Conservation (phyloP, 306 rosid species). For the Dalbergia oliveri region DNA sequence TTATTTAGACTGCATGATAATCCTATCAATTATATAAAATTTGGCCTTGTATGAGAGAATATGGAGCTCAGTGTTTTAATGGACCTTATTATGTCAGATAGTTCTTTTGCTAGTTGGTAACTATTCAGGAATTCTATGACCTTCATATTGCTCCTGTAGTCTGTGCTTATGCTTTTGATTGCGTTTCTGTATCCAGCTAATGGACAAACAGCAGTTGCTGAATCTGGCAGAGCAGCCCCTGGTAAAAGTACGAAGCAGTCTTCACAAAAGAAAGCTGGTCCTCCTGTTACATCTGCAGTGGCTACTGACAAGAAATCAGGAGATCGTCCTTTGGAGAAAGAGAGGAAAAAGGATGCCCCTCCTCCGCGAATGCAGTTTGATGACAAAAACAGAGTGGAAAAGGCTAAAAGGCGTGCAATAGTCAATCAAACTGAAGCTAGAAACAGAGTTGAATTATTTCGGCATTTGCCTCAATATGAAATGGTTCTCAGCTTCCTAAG, state of each 20-base stretch:
- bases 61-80: slow-evolving; percentile 3
- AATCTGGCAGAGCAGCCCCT: slow-evolving; percentile 45
- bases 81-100: slow-evolving; percentile 20
- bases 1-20: neutral
- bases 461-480: slow-evolving; percentile 92
- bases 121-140: slow-evolving; percentile 15
- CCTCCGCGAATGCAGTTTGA: slow-evolving; percentile 89
- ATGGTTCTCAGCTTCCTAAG: slow-evolving; percentile 75
- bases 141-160: slow-evolving; percentile 16
- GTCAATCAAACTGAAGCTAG: slow-evolving; percentile 82
- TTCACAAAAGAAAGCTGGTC: slow-evolving; percentile 62
- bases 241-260: slow-evolving; percentile 65
- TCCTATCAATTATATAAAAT: neutral
- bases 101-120: slow-evolving; percentile 33
- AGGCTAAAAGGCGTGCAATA: slow-evolving; percentile 78
- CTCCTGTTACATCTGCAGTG: slow-evolving; percentile 52
- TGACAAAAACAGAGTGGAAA: slow-evolving; percentile 73
- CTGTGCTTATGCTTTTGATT: slow-evolving; percentile 45
- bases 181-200: slow-evolving; percentile 51
- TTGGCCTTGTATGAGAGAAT: slow-evolving; percentile 15
- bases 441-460: slow-evolving; percentile 86
- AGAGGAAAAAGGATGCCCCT: slow-evolving; percentile 87
- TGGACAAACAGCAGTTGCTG: slow-evolving; percentile 57
- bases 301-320: slow-evolving; percentile 70
- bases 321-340: slow-evolving; percentile 72